Evolutionary conservation across 306 rosid species (phyloP), one percentile per base, ranked within the genome.

Genomic region (Myrica gale): DNA sequence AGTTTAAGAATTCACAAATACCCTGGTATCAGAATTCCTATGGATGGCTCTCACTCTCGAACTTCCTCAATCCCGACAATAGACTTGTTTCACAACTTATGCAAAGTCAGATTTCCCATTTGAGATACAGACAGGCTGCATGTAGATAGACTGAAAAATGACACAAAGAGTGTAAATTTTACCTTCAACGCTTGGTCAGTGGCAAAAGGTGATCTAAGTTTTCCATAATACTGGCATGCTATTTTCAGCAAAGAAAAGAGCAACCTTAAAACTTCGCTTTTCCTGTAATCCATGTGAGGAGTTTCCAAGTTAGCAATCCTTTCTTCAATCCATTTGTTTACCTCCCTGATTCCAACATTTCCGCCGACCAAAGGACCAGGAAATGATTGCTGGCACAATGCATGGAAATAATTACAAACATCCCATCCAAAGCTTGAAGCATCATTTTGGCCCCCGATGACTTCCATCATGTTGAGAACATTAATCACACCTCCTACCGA

Each of bases 351-450:
- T 80, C 97, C 96, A 79, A 91, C 91, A 82, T 80, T 90, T 72
- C 94, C 96, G 39, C 97, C 96, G 87, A 87, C 92, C 89, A 93
- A 84, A 66, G 98, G 98, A 85, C 98, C 97, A 5, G 96, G 97
- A 84, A 90, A 93, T 75, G 97, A 89, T 51, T 91, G 96, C 67
- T 88, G 96, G 91, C 87, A 82, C 79, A 91, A 78, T 54, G 94
- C 87, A 74, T 82, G 83, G 57, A 93, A 90, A 87, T 91, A 93
- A 76, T 86, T 84, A 45, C 85, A 47, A 9, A 70, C 67, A 69
- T 72, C 80, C 77, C 78, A 85, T 78, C 88, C 90, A 76, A 69
- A 60, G 76, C 79, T 79, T 9, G 85, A 69, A 74, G 90, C 73
- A 82, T 63, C 75, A 48, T 51, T 53, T 77, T 68, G 89, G 77